These are phyloP conservation scores for Cercophora newfieldiana DNA, from an alignment of 495 filamentous ascomycete species.

Conservation along the genomic window DNA sequence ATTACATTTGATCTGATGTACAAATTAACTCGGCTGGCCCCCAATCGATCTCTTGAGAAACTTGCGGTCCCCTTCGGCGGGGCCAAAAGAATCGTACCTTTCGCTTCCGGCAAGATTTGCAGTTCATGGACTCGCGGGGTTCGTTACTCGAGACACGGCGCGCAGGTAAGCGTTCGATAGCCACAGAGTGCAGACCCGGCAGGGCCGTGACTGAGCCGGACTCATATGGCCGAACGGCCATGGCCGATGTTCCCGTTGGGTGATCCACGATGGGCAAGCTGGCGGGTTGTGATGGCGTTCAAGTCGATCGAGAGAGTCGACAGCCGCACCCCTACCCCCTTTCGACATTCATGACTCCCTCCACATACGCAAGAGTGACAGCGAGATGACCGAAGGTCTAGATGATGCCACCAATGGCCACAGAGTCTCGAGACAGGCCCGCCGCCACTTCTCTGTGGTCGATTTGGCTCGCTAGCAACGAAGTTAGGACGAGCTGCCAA, in stretches of 20 bases:
- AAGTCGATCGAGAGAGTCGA: background rate
- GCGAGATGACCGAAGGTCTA: background rate
- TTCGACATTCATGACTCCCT: constrained; percentile 17
- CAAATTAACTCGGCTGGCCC: background rate
- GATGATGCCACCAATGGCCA: background rate
- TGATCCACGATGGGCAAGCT: background rate
- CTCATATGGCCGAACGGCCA: constrained; percentile 30
- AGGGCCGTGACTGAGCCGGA: constrained; percentile 32
- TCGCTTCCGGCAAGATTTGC: constrained; percentile 86
- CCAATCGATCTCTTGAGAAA: background rate
- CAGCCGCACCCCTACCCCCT: constrained; percentile 13
- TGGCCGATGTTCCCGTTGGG: constrained; percentile 10
- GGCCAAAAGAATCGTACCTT: constrained; percentile 57
- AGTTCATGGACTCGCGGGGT: constrained; percentile 88
- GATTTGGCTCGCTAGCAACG: background rate
- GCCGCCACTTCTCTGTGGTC: background rate
- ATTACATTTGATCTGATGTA: constrained; percentile 93
- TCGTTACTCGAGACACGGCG: constrained; percentile 67
- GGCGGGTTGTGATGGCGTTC: background rate
- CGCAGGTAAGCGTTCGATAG: constrained; percentile 75
- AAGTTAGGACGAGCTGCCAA: background rate
- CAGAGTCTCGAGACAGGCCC: background rate
- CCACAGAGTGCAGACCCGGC: constrained; percentile 37
- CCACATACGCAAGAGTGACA: background rate
- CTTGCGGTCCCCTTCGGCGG: background rate